These are phyloP conservation scores for Escovopsis weberi DNA, from an alignment of 2,329 filamentous ascomycete genomes.

Conservation along the genomic window DNA sequence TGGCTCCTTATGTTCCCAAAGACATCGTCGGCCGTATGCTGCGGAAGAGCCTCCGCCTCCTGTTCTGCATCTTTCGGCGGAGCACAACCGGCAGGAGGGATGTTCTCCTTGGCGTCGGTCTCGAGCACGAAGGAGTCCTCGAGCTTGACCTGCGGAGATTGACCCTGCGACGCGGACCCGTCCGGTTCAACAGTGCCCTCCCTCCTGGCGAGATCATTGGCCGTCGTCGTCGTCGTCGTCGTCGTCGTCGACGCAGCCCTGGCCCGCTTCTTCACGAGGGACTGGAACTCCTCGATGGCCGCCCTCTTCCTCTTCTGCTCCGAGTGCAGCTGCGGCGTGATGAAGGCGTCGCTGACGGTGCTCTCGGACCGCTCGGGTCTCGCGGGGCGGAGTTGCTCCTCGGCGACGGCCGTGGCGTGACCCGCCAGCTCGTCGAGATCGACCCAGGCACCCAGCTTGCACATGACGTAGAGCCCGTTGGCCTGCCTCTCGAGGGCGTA, in stretches of 20 bases:
- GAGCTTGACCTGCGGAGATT: constrained; percentile 9
- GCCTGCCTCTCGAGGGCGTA: constrained; percentile 55
- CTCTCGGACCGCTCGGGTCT: constrained; percentile 8
- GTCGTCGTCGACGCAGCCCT: constrained; percentile 24
- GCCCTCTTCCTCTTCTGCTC: constrained; percentile 40
- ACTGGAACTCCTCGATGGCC: constrained; percentile 50
- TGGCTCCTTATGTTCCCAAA: constrained; percentile 43
- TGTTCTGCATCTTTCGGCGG: neutral
- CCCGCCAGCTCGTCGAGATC: constrained; percentile 38
- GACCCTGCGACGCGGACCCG: constrained; percentile 8
- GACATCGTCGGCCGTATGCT: constrained; percentile 34
- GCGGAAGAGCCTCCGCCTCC: constrained; percentile 4
- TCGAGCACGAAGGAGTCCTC: constrained; percentile 6
- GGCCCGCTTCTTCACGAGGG: constrained; percentile 38
- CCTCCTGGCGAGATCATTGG: constrained; percentile 3
- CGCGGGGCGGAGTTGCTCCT: constrained; percentile 14
- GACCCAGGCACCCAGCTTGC: constrained; percentile 53
- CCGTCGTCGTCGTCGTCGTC: no score
- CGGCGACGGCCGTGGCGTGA: constrained; percentile 28
- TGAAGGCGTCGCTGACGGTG: constrained; percentile 14
- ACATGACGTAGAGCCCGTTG: constrained; percentile 48
- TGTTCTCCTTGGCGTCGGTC: neutral
- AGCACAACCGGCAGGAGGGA: neutral
- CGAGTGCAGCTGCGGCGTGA: constrained; percentile 31
- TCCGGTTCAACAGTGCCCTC: constrained; percentile 8